Evolutionary conservation across 257 asterid genomes (phyloP), one percentile per base, ranked within the genome.

Genomic region (Paraleonurus japonicus): DNA sequence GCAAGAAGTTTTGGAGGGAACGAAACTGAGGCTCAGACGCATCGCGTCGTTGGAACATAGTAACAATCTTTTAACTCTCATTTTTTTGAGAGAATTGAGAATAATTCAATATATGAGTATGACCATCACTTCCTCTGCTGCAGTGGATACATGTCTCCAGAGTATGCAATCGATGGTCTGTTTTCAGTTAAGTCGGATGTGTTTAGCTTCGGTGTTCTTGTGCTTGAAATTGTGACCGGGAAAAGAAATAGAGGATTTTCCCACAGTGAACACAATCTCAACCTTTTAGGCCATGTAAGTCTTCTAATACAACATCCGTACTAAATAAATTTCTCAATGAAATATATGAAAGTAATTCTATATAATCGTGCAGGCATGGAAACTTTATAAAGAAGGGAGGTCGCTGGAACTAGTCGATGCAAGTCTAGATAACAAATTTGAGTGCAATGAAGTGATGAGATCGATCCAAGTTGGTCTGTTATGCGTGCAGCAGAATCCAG

Each of bases 91-190:
- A 28, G 5, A 6, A 0, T 28, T 28, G 33, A 37, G 43, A 37
- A 37, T 9, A 37, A 37, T 10, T 37, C 15, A 37, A 9, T 37
- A 1, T 37, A 3, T 37, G 13, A n/a, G 0, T 30, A 3, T 9
- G 0, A 16, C 57, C 1, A n/a, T 20, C n/a, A 26, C 30, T 7
- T 61, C 2, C 32, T 2, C 3, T 32, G 5, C 10, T 20, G 37
- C 30, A 75, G 79, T 41, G 79, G 79, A n/a, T 75, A 75, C 70
- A 75, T 75, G 79, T 67, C 79, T 7, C 79, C 79, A 1, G 79
- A 75, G 15, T 75, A 75, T 48, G 75, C 79, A 67, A 35, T 60
- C 11, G 79, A 75, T 16, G 79, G 79, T 9, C 2, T 67, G 6
- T 75, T 75, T 17, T 75, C 75, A 1, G 35, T 75, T 4, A 75